Conservation (phyloP, 1,139 yeast species). For the Sugiyamaella castrensis region DNA sequence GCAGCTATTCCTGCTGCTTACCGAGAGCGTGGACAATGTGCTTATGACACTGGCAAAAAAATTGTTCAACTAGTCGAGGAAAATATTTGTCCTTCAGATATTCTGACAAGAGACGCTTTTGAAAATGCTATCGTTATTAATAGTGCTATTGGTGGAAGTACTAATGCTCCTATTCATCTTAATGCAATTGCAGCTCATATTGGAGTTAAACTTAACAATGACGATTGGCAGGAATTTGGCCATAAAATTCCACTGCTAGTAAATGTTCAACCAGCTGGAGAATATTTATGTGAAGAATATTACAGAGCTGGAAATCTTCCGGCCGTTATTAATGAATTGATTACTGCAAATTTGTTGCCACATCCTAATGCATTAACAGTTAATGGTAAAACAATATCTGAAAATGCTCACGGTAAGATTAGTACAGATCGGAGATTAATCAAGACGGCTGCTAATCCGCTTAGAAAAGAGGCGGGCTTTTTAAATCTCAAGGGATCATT, state of each 20-base stretch:
- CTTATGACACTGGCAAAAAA: slow-evolving; percentile 24
- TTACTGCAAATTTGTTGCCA: slow-evolving; percentile 19
- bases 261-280: slow-evolving; percentile 29
- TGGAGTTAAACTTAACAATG: slow-evolving; percentile 23
- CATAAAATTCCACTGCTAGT: slow-evolving; percentile 25
- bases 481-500: slow-evolving; percentile 26
- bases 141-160: slow-evolving; percentile 28
- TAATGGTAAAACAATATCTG: slow-evolving; percentile 25
- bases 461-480: slow-evolving; percentile 24
- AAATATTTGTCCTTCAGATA: slow-evolving; percentile 25
- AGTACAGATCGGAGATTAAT: slow-evolving; percentile 21
- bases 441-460: slow-evolving; percentile 20
- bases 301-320: slow-evolving; percentile 28
- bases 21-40: slow-evolving; percentile 26
- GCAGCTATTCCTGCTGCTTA: slow-evolving; percentile 28
- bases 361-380: slow-evolving; percentile 22
- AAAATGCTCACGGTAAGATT: slow-evolving; percentile 17
- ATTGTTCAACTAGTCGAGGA: slow-evolving; percentile 23
- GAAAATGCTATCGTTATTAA: slow-evolving; percentile 27
- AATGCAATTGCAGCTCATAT: slow-evolving; percentile 29
- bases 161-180: slow-evolving; percentile 28
- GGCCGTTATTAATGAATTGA: slow-evolving; percentile 24
- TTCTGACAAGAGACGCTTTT: slow-evolving; percentile 25
- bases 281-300: slow-evolving; percentile 27
- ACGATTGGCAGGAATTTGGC: slow-evolving; percentile 27